These are phyloP conservation scores for Penicillium decumbens DNA, from an alignment of 2,329 filamentous ascomycete genomes.

Conservation along the genomic window DNA sequence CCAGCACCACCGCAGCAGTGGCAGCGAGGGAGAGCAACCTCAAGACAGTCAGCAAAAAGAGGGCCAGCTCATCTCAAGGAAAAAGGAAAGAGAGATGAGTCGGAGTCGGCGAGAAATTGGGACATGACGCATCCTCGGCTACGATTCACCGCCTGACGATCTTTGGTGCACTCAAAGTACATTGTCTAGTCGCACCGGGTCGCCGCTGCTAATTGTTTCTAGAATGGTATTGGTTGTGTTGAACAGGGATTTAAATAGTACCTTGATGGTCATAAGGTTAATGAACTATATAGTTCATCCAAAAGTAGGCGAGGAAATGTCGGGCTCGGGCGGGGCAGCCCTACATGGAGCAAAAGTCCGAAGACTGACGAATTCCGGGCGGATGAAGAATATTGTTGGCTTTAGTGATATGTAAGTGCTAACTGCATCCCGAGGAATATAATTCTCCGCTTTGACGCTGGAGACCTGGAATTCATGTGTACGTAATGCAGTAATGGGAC, in stretches of 20 bases:
- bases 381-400: background rate
- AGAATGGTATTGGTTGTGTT: background rate
- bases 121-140: constrained; percentile 20
- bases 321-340: background rate
- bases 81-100: constrained; percentile 4
- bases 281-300: background rate
- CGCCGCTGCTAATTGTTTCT: background rate
- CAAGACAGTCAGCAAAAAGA: constrained; percentile 15
- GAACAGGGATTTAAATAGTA: background rate
- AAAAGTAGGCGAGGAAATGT: background rate
- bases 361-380: background rate
- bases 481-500: background rate
- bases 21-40: background rate
- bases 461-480: background rate
- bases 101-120: constrained; percentile 4
- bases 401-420: background rate
- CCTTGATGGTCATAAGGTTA: background rate
- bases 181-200: background rate
- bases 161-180: constrained; percentile 1
- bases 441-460: no score
- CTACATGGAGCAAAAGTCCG: background rate
- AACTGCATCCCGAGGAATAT: background rate
- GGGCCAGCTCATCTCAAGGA: background rate
- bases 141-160: constrained; percentile 16
- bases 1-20: constrained; percentile 1